Evolutionary conservation across 805 yeast genomes (phyloP).

Genomic region (Kockiozyma suomiensis): DNA sequence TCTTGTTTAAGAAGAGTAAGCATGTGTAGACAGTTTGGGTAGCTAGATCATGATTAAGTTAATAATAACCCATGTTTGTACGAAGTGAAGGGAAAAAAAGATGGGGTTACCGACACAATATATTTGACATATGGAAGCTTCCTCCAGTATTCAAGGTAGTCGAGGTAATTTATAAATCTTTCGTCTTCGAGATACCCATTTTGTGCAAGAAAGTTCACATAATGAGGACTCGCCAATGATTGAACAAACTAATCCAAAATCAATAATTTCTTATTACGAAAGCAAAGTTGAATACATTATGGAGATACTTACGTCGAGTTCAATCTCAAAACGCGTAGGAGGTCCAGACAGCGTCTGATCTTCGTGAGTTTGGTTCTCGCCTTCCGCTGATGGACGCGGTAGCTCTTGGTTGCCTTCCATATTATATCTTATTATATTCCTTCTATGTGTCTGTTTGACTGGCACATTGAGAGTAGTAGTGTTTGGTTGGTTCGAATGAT

Average conservation of each 20-base stretch:
- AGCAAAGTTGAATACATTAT: background rate
- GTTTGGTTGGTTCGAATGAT: background rate
- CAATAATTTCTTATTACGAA: background rate
- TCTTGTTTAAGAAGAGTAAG: slow-evolving; percentile 58
- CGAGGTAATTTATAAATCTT: slow-evolving; percentile 71
- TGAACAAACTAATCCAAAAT: slow-evolving; percentile 67
- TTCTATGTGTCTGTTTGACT: background rate
- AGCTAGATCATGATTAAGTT: slow-evolving; percentile 42
- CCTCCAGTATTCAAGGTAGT: slow-evolving; percentile 86
- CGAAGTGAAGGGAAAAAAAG: background rate
- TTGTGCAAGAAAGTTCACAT: slow-evolving; percentile 83
- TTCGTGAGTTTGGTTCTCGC: background rate
- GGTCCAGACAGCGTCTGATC: slow-evolving; percentile 11
- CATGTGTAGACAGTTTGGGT: slow-evolving; percentile 87
- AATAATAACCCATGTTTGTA: background rate
- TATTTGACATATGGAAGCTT: slow-evolving; percentile 67
- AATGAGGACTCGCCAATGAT: slow-evolving; percentile 85
- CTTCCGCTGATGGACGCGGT: background rate
- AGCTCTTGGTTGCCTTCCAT: slow-evolving; percentile 1
- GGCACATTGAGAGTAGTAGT: background rate
- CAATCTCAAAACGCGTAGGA: slow-evolving; percentile 86
- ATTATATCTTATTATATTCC: too few species aligned
- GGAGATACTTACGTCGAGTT: slow-evolving; percentile 60
- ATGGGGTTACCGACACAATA: slow-evolving; percentile 49
- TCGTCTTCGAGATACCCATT: slow-evolving; percentile 72